Percentiles rank a stretch among this genome's conserved stretches.
These are phyloP conservation scores for Blastocrithidia nonstop DNA, from an alignment of 208 protist species.

Conservation along the genomic window DNA sequence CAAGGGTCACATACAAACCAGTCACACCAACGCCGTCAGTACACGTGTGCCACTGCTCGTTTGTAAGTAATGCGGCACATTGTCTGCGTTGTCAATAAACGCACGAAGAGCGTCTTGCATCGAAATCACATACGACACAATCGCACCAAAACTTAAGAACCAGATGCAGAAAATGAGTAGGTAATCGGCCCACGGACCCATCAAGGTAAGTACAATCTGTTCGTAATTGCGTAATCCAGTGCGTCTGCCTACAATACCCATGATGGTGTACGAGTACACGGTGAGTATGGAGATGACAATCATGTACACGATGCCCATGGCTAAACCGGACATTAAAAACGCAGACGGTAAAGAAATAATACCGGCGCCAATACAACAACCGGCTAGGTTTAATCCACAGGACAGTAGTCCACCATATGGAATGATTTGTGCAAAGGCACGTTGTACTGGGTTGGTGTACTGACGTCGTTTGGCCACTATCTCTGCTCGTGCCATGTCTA, in stretches of 20 bases:
- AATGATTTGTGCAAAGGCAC: slow-evolving; percentile 19
- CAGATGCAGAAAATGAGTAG: slow-evolving; percentile 38
- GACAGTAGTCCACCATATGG: slow-evolving; percentile 33
- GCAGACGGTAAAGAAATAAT: slow-evolving; percentile 37
- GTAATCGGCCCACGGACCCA: slow-evolving; percentile 34
- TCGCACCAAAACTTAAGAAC: slow-evolving; percentile 27
- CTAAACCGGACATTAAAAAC: slow-evolving; percentile 24
- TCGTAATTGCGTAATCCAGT: slow-evolving; percentile 29
- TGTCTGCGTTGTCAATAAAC: slow-evolving; percentile 15
- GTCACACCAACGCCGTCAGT: no score
- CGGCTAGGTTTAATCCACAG: slow-evolving; percentile 31
- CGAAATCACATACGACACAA: slow-evolving; percentile 63
- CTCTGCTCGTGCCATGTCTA: not conserved
- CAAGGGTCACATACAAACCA: no score
- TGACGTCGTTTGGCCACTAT: no score
- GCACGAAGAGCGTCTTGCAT: slow-evolving; percentile 44
- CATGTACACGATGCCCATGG: slow-evolving; percentile 20
- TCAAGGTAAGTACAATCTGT: slow-evolving; percentile 15
- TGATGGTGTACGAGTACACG: slow-evolving; percentile 36
- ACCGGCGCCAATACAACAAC: slow-evolving; percentile 30
- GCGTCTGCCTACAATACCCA: slow-evolving; percentile 12
- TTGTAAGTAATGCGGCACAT: slow-evolving; percentile 16
- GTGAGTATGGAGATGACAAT: slow-evolving; percentile 16
- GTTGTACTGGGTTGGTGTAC: no score
- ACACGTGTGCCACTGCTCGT: no score